These are phyloP conservation scores for Starmera pachycereana DNA, from an alignment of 805 yeast species.

Conservation along the genomic window DNA sequence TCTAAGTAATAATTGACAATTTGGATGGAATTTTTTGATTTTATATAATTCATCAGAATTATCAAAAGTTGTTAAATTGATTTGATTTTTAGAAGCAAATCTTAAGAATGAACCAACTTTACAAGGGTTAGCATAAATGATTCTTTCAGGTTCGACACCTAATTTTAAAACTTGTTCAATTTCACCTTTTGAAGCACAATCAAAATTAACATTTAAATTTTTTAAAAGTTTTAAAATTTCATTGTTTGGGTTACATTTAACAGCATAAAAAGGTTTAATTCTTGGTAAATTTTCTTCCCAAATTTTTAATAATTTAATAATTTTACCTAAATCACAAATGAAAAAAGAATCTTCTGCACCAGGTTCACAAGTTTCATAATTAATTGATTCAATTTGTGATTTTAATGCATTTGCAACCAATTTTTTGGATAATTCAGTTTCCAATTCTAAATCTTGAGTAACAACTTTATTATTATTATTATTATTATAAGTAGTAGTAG, in stretches of 20 bases:
- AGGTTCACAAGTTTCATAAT: conserved; percentile 50
- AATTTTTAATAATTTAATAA: conserved; percentile 45
- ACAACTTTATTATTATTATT: neutral
- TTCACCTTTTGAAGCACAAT: conserved; percentile 87
- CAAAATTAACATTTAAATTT: conserved; percentile 65
- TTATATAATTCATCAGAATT: conserved; percentile 78
- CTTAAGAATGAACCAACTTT: conserved; percentile 77
- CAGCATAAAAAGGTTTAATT: conserved; percentile 85
- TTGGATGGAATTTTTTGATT: conserved; percentile 56
- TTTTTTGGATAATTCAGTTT: conserved; percentile 22
- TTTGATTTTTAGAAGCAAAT: conserved; percentile 46
- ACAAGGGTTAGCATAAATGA: conserved; percentile 91
- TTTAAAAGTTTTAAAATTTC: conserved; percentile 49
- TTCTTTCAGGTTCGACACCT: conserved; percentile 55
- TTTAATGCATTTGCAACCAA: conserved; percentile 30
- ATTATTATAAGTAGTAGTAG: neutral
- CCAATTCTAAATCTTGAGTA: conserved; percentile 8
- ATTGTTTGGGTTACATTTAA: conserved; percentile 79
- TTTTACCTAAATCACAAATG: conserved; percentile 74
- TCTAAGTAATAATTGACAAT: conserved; percentile 62
- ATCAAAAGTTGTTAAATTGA: conserved; percentile 80
- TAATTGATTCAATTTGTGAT: conserved; percentile 31
- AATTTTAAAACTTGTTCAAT: conserved; percentile 53
- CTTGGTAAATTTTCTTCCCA: conserved; percentile 65
- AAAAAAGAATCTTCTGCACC: conserved; percentile 84